Base-by-base conservation (phyloP, 768 basidiomycete species). In the Sporobolomyces pararoseus region DNA sequence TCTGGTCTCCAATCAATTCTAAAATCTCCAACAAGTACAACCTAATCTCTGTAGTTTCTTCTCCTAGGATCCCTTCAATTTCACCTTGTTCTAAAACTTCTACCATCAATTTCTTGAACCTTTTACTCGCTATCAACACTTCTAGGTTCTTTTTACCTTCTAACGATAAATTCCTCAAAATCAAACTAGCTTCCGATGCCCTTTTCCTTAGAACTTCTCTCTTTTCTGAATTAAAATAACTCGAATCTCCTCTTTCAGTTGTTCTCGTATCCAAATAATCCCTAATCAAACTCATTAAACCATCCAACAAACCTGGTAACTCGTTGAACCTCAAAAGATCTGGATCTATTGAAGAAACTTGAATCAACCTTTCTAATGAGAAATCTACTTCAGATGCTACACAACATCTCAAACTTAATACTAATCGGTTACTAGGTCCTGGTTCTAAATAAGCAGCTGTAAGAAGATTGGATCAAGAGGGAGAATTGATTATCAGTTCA, bases 351-450 rank as follows among this genome's bases (percentile, higher is more conserved):
- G 84, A 84, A 74, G 86, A 88, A n/a, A 90, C 83, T 25, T 89
- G 85, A 70, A 88, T 86, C 14, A 98, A 84, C 55, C 89, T 87
- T 75, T 91, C 88, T 46, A 99, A 84, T 25, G 93, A 90, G 89
- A 91, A 97, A 65, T 86, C 86, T 65, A 93, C 84, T 77, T 98
- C 95, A 12, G 85, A 80, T 62, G 86, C 83, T 54, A 98, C 88
- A 7, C 87, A 88, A 19, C 91, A 97, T 31, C 87, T 85, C 49
- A 98, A 80, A 3, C 93, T 88, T 21, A 99, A 85, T n/a, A 91
- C 83, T 86, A 97, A 91, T 49, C 94, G 85, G 78, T 97, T 97
- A 77, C 82, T 87, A 1, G 88, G 82, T 3, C 85, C 83, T 2
- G 84, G 82, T 74, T 92, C 89, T n/a, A 90, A 89, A 76, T 91